Conservation (phyloP, 2,329 filamentous ascomycete genomes). For the Ophiostoma populinum region DNA sequence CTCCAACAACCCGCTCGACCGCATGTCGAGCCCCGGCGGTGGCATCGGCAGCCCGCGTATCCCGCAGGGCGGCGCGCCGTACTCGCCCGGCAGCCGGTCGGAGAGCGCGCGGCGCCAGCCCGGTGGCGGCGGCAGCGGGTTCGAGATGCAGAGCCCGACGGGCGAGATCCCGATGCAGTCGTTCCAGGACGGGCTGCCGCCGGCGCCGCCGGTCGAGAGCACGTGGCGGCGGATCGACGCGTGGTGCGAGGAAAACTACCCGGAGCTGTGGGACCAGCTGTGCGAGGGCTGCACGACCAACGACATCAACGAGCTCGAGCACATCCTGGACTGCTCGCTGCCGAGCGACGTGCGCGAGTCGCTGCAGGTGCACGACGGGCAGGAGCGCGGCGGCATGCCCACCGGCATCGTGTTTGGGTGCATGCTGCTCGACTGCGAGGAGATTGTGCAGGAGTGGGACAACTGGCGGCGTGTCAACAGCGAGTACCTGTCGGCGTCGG, state of each 20-base stretch:
- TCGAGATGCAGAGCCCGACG: constrained; percentile 49
- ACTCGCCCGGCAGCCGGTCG: constrained; percentile 83
- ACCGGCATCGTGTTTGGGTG: constrained; percentile 85
- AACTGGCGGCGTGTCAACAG: constrained; percentile 92
- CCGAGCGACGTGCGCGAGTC: constrained; percentile 91
- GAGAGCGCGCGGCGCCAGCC: constrained; percentile 42
- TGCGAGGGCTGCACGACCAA: constrained; percentile 85
- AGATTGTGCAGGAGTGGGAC: constrained; percentile 94
- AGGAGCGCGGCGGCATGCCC: constrained; percentile 79
- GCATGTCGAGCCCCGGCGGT: constrained; percentile 4
- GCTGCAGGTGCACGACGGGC: constrained; percentile 80
- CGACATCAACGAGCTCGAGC: constrained; percentile 91
- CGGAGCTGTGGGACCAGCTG: constrained; percentile 83
- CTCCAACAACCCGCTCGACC: constrained; percentile 18
- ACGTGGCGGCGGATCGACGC: constrained; percentile 89
- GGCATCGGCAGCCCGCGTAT: constrained; percentile 4
- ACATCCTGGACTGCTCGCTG: constrained; percentile 84
- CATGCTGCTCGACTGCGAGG: constrained; percentile 95
- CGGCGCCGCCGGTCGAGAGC: constrained; percentile 70
- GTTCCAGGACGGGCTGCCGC: constrained; percentile 81
- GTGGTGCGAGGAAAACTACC: constrained; percentile 91
- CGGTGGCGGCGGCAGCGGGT: constrained; percentile 44
- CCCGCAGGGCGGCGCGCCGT: constrained; percentile 29
- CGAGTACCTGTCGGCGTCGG: constrained; percentile 53
- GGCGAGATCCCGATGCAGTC: constrained; percentile 94